Evolutionary conservation across 1,139 yeast species (phyloP).

Genomic region (Zygoascus hellenicus): DNA sequence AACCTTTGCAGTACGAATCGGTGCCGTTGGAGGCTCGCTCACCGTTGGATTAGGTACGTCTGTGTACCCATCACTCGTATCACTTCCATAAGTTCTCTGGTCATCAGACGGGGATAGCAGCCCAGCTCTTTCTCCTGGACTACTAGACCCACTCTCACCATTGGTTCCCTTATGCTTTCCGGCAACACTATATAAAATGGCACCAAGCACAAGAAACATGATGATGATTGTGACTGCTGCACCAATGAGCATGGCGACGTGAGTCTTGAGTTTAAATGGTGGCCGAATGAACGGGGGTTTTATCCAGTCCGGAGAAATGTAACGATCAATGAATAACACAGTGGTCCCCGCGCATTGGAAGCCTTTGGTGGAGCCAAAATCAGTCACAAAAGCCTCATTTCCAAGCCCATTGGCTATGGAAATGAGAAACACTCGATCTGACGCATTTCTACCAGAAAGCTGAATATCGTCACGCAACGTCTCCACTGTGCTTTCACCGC

Average conservation of each 20-base stretch:
- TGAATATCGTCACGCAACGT: conserved; percentile 43
- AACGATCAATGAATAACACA: conserved; percentile 66
- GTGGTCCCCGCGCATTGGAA: conserved; percentile 36
- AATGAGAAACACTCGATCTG: conserved; percentile 31
- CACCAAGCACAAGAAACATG: conserved; percentile 23
- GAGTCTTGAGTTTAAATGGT: conserved; percentile 31
- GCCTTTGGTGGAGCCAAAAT: conserved; percentile 59
- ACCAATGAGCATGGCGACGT: conserved; percentile 33
- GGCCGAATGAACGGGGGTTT: conserved; percentile 25
- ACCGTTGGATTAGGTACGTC: background rate
- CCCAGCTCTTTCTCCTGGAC: conserved; percentile 12
- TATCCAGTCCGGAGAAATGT: conserved; percentile 62
- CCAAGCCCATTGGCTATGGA: conserved; percentile 47
- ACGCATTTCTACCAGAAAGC: conserved; percentile 39
- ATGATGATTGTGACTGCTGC: conserved; percentile 34
- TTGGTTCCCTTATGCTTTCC: conserved; percentile 9
- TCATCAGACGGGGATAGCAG: conserved; percentile 13
- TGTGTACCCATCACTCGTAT: conserved; percentile 3
- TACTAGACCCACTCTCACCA: background rate
- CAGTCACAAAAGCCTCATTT: conserved; percentile 58
- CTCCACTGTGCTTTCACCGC: conserved; percentile 29
- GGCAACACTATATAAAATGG: conserved; percentile 20
- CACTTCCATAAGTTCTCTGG: background rate
- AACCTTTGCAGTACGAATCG: conserved; percentile 9
- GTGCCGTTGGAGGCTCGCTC: background rate